Percentiles rank a stretch among this genome's conserved stretches.
Conservation (phyloP, 495 filamentous ascomycete species). For the Penicillium paradoxum region DNA sequence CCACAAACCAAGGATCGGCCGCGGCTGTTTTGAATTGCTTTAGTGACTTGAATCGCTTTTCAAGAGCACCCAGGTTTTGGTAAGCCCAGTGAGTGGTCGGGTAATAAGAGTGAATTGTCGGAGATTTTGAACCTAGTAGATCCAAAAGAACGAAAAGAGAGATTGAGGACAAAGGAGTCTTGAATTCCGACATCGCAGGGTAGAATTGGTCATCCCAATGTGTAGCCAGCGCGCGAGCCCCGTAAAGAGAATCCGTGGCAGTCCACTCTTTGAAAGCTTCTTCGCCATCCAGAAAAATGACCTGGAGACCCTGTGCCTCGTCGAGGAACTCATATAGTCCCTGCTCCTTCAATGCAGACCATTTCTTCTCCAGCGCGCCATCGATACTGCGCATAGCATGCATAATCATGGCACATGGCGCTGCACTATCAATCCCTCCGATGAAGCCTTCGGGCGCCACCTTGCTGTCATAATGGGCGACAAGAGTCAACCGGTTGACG, state of each 20-base stretch:
- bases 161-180: constrained; percentile 69
- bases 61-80: constrained; percentile 58
- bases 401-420: constrained; percentile 88
- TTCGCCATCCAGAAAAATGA: constrained; percentile 88
- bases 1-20: constrained; percentile 43
- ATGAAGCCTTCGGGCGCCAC: constrained; percentile 81
- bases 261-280: constrained; percentile 85
- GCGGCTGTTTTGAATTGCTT: constrained; percentile 47
- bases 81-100: constrained; percentile 93
- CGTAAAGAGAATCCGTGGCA: constrained; percentile 77
- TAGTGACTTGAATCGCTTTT: constrained; percentile 61
- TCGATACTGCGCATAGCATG: constrained; percentile 79
- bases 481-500: constrained; percentile 74
- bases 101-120: constrained; percentile 75
- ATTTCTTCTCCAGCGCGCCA: constrained; percentile 70
- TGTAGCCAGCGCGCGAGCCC: constrained; percentile 71
- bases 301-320: constrained; percentile 78
- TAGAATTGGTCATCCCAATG: constrained; percentile 64
- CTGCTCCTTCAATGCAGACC: constrained; percentile 62
- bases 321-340: constrained; percentile 49
- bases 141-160: constrained; percentile 91
- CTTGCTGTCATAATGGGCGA: constrained; percentile 92
- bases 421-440: constrained; percentile 89
- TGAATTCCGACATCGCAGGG: constrained; percentile 66
- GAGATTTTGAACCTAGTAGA: constrained; percentile 68